phyloP scores from a whole-genome alignment of 768 basidiomycete genomes.

The Boletus sp. region DNA sequence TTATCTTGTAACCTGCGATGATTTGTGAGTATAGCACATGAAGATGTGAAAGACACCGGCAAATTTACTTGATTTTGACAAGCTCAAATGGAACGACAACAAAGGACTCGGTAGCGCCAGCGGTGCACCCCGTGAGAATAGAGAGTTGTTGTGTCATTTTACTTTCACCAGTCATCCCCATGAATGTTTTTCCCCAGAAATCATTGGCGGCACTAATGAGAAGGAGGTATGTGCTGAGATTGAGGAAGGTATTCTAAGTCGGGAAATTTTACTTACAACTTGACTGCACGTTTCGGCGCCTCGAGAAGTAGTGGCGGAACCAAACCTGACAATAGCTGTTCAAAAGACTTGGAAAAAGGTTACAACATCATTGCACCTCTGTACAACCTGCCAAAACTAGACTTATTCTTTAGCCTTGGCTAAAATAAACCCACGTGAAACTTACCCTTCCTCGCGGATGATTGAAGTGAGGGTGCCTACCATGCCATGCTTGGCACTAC shows the following conservation, averaged over 20 bases:
- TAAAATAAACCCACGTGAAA: neutral
- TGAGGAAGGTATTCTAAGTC: neutral
- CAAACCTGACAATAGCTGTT: conserved; percentile 51
- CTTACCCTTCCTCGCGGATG: conserved; percentile 87
- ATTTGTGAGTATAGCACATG: neutral
- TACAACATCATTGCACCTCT: conserved; percentile 51
- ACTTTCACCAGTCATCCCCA: conserved; percentile 57
- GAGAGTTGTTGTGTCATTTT: conserved; percentile 92
- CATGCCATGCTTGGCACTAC: conserved; percentile 72
- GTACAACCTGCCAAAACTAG: conserved; percentile 79
- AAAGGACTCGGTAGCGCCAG: conserved; percentile 94
- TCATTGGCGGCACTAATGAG: conserved; percentile 75
- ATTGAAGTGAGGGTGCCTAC: conserved; percentile 83
- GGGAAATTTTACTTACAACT: conserved; percentile 60
- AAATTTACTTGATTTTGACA: conserved; percentile 75
- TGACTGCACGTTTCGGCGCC: conserved; percentile 97
- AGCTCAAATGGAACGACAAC: conserved; percentile 97
- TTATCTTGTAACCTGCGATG: conserved; percentile 82
- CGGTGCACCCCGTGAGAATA: conserved; percentile 86
- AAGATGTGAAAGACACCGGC: conserved; percentile 20
- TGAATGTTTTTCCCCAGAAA: conserved; percentile 89
- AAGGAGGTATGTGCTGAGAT: neutral
- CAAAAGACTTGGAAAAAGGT: neutral
- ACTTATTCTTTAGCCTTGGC: neutral
- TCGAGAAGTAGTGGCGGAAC: conserved; percentile 95